Evolutionary conservation across 305 asterid genomes (phyloP).

Genomic region (Rubia peregrina): DNA sequence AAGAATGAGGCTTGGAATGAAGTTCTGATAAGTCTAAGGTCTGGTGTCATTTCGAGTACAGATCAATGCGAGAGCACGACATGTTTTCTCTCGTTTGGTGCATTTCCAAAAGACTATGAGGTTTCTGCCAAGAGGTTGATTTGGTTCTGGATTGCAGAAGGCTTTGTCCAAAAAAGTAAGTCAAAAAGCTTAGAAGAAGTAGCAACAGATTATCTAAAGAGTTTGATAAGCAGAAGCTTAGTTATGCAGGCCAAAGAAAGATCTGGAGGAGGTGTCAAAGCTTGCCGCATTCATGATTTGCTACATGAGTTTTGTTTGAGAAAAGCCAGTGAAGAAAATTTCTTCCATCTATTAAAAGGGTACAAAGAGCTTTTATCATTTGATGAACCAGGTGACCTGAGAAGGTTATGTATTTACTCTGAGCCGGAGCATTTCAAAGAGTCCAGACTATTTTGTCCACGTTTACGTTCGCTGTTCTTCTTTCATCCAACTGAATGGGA

Average conservation of each 20-base stretch:
- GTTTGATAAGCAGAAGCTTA: not conserved
- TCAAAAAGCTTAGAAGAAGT: not conserved
- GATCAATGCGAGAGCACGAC: not conserved
- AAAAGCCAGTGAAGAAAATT: too few species aligned
- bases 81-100: constrained; percentile 1
- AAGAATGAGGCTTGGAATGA: not conserved
- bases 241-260: not conserved
- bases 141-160: not conserved
- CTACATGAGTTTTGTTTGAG: too few species aligned
- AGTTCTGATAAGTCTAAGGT: not conserved
- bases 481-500: not conserved
- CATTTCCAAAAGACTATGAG: not conserved
- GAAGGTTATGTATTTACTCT: not conserved
- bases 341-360: not conserved
- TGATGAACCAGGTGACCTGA: not conserved
- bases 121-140: not conserved
- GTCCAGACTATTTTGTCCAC: not conserved
- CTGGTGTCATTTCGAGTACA: not conserved
- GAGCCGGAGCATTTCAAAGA: not conserved
- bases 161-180: not conserved
- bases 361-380: not conserved
- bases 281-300: too few species aligned
- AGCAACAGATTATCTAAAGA: not conserved
- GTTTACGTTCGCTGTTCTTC: not conserved
- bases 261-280: not conserved